Evolutionary conservation across 768 basidiomycete genomes (phyloP).

Genomic region (Russula earlei): DNA sequence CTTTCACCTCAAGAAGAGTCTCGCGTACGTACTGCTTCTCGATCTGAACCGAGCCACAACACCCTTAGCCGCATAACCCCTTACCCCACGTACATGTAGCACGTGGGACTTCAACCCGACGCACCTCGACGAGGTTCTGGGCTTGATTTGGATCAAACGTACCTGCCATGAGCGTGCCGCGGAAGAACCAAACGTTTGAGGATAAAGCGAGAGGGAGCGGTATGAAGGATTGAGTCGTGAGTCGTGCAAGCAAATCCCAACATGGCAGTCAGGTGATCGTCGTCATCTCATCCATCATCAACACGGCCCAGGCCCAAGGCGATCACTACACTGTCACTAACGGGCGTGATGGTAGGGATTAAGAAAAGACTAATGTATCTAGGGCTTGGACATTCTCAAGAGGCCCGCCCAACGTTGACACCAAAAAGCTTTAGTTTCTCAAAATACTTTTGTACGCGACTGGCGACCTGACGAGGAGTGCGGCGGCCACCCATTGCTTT

Average conservation of each 20-base stretch:
- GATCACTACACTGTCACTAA: too few species aligned
- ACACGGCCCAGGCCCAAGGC: too few species aligned
- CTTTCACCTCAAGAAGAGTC: not conserved
- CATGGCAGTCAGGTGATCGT: slow-evolving; percentile 1
- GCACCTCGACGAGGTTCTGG: slow-evolving; percentile 85
- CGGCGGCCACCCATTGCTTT: slow-evolving; percentile 68
- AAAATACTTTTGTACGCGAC: slow-evolving; percentile 82
- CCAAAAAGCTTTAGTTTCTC: slow-evolving; percentile 76
- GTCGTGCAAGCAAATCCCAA: not conserved
- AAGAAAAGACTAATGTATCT: too few species aligned
- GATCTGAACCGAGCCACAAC: slow-evolving; percentile 42
- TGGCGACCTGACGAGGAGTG: slow-evolving; percentile 80
- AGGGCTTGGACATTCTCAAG: too few species aligned
- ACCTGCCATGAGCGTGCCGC: slow-evolving; percentile 12
- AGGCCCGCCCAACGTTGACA: slow-evolving; percentile 31
- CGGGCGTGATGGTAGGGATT: too few species aligned
- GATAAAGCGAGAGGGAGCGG: not conserved
- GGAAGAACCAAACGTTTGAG: not conserved
- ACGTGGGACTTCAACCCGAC: not conserved
- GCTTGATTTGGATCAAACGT: slow-evolving; percentile 83
- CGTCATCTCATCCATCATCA: not conserved
- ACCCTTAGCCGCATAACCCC: not conserved
- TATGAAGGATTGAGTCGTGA: not conserved
- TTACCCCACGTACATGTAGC: not conserved
- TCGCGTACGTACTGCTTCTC: slow-evolving; percentile 77